Evolutionary conservation across 768 basidiomycete species (phyloP), one percentile per base, ranked within the genome.

Genomic region (Suillus luteus): DNA sequence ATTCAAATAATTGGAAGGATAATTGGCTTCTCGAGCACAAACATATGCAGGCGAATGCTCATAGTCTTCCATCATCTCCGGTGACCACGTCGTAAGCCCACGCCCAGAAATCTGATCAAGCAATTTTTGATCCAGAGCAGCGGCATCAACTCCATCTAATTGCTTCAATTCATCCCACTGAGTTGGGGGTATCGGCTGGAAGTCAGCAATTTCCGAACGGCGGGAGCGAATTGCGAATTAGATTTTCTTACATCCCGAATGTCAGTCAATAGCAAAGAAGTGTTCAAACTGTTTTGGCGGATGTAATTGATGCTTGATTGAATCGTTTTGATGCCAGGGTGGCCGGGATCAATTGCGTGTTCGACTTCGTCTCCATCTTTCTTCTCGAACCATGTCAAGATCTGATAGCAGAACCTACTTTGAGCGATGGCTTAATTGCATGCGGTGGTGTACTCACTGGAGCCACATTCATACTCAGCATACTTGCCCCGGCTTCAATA

Each of bases 401-500:
- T 64, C 83, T 83, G 64, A 43, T 59, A 17, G 22, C 8, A 14
- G 11, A 38, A 31, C 10, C 11, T 1, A 12, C 10, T 38, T 60
- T 51, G 37, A 66, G 64, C 57, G 64, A 38, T 60, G 46, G 60
- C 43, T 48, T 49, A 1, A 10, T 31, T n/a, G 1, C 55, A n/a
- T 19, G 31, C 12, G 35, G 9, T 38, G 27, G 17, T 22, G n/a
- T 15, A 71, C 85, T 75, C 62, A 87, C 88, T 65, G 75, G 74
- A 33, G 75, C 76, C 59, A 86, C 80, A 44, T 81, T 76, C 68
- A 89, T 79, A 33, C 81, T 83, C 37, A 88, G 73, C 55, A 79
- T 72, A 6, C 76, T 75, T 22, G 83, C 81, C 2, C 80, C 79
- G 8, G 86, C 80, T 67, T 84, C 83, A 33, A 81, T 80, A 64